Evolutionary conservation across 768 basidiomycete species (phyloP).

Genomic region (Naganishia friedmannii): DNA sequence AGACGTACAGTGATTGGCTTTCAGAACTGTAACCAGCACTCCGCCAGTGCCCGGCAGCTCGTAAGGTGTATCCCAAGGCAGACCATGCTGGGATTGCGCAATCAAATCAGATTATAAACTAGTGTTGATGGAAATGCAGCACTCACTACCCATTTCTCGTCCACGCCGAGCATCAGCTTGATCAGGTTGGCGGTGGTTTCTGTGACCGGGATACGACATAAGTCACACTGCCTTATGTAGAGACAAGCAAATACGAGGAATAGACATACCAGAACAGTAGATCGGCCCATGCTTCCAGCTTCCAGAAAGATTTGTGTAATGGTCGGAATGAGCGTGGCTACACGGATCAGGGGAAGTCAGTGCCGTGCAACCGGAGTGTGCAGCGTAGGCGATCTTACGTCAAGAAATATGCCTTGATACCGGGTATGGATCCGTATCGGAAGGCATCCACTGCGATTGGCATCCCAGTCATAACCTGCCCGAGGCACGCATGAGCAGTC

Average conservation of each 20-base stretch:
- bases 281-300: slow-evolving; percentile 89
- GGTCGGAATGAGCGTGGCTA: slow-evolving; percentile 95
- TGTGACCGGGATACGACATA: slow-evolving; percentile 15
- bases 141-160: slow-evolving; percentile 72
- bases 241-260: not conserved
- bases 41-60: slow-evolving; percentile 77
- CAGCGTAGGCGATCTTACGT: slow-evolving; percentile 59
- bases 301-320: slow-evolving; percentile 86
- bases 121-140: too few species aligned
- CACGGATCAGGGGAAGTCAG: slow-evolving; percentile 15
- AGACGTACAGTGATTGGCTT: slow-evolving; percentile 83
- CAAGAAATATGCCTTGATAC: slow-evolving; percentile 85
- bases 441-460: slow-evolving; percentile 98
- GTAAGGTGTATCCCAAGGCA: slow-evolving; percentile 75
- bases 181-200: slow-evolving; percentile 88
- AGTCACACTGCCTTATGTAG: not conserved
- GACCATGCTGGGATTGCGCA: slow-evolving; percentile 56
- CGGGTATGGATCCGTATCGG: slow-evolving; percentile 84
- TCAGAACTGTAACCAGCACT: slow-evolving; percentile 86
- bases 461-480: slow-evolving; percentile 78
- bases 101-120: not conserved
- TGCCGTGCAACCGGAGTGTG: too few species aligned
- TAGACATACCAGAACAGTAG: slow-evolving; percentile 72
- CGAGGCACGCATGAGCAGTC: not conserved
- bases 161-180: slow-evolving; percentile 82